Evolutionary conservation across 495 filamentous ascomycete genomes (phyloP), one percentile per base, ranked within the genome.

Genomic region (Aspergillus affinis): DNA sequence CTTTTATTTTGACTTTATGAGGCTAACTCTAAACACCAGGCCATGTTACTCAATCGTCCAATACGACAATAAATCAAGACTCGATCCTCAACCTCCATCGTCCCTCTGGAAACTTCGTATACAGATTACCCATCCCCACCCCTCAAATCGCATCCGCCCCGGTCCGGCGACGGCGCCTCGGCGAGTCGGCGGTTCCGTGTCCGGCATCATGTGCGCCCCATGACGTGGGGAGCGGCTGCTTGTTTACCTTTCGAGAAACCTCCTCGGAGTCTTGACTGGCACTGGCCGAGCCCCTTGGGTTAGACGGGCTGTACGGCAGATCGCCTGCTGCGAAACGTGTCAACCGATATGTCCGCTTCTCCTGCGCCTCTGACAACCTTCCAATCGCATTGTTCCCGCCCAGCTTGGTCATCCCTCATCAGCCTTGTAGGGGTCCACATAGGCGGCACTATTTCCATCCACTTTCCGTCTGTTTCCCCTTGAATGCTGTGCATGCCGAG

Each of bases 171-270:
- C 36, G 36, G 36, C 36, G 15, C 36, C 13, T 41, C 36, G 52
- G 53, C 27, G 52, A 36, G 41, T 21, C 46, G 32, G 45, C 23
- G 51, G 58, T 44, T 53, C 57, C 57, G 57, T n/a, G 13, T 26
- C 51, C 32, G 49, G 57, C n/a, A 48, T 54, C 48, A 59, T 48
- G 36, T 47, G 57, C 54, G 20, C 7, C 41, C 27, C n/a, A 61
- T 61, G 59, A 61, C 59, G 59, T 61, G 59, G 54, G 54, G 58
- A 12, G 15, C 36, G 3, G 13, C 36, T 41, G 36, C 36, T 41
- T 41, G 36, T 41, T 41, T 41, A 15, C 36, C 36, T 41, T 41
- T 41, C 30, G 8, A 8, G 36, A 15, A 41, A 41, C 13, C 36
- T 15, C 36, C 36, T 41, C 36, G 36, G 36, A 41, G 36, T 10